phyloP scores from a whole-genome alignment of 2,329 filamentous ascomycete genomes.

The Tetracladium maxilliforme region DNA sequence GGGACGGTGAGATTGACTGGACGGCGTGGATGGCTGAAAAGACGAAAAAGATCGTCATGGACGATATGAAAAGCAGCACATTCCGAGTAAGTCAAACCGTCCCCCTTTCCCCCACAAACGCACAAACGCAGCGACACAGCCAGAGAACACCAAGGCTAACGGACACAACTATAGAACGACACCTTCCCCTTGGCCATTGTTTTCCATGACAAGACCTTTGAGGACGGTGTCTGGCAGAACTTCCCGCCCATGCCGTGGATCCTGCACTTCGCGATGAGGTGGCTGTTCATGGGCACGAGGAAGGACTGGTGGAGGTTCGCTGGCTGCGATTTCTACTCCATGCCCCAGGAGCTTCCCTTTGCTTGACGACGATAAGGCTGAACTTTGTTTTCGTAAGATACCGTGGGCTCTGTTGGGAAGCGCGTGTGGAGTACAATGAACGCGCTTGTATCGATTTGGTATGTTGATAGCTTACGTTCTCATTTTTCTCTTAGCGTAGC shows the following conservation, averaged over 20 bases:
- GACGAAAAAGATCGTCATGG: constrained; percentile 4
- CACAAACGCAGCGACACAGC: constrained; percentile 1
- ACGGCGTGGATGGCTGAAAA: constrained; percentile 12
- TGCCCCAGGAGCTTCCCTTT: constrained; percentile 19
- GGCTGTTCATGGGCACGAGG: constrained; percentile 16
- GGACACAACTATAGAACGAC: constrained; percentile 6
- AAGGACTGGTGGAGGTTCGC: constrained; percentile 20
- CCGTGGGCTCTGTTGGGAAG: too few relatives aligned
- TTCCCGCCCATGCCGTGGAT: constrained; percentile 14
- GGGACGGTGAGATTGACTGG: constrained; percentile 19
- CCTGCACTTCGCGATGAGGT: constrained; percentile 14
- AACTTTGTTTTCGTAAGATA: too few relatives aligned
- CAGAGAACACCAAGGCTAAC: constrained; percentile 1
- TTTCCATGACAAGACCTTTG: constrained; percentile 12
- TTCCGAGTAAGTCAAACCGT: constrained; percentile 9
- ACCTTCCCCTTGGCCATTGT: constrained; percentile 9
- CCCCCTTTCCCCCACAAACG: constrained; percentile 5
- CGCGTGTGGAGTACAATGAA: too few relatives aligned
- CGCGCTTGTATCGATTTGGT: too few relatives aligned
- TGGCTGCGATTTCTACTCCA: constrained; percentile 15
- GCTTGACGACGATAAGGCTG: too few relatives aligned
- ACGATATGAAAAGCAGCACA: constrained; percentile 5
- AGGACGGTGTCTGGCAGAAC: constrained; percentile 7
- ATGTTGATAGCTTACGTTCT: too few relatives aligned
- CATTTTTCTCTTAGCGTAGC: too few relatives aligned